Evolutionary conservation across 2,329 filamentous ascomycete species (phyloP).

Genomic region (Aureobasidium sp.): DNA sequence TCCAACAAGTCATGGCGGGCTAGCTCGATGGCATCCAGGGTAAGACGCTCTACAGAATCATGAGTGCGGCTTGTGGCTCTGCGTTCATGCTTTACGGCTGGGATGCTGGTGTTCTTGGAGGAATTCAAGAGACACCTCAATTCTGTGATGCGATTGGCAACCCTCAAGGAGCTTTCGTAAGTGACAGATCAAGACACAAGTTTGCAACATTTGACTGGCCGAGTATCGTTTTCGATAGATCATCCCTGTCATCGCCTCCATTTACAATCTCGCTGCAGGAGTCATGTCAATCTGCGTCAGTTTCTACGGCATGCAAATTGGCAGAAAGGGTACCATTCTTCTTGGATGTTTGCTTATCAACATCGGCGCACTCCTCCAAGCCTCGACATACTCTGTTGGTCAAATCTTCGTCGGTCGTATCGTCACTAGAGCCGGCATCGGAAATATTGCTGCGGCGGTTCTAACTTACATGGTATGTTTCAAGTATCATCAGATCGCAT

Average conservation of each 20-base stretch:
- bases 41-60: slow-evolving; percentile 22
- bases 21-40: slow-evolving; percentile 18
- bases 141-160: slow-evolving; percentile 19
- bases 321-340: slow-evolving; percentile 22
- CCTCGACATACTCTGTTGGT: slow-evolving; percentile 22
- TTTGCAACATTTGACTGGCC: not conserved
- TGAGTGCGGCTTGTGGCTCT: slow-evolving; percentile 22
- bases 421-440: slow-evolving; percentile 21
- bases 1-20: not conserved
- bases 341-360: slow-evolving; percentile 23
- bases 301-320: slow-evolving; percentile 22
- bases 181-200: not conserved
- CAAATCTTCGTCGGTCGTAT: slow-evolving; percentile 26
- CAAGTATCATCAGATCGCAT: no score
- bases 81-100: slow-evolving; percentile 25
- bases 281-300: slow-evolving; percentile 18
- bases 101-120: slow-evolving; percentile 22
- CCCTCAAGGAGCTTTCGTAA: slow-evolving; percentile 14
- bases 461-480: slow-evolving; percentile 25
- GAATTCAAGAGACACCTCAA: slow-evolving; percentile 15
- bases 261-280: slow-evolving; percentile 20
- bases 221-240: not conserved
- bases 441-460: slow-evolving; percentile 23
- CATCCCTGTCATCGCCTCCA: slow-evolving; percentile 21
- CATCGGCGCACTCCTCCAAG: slow-evolving; percentile 24